A percentile compares a stretch with the other conserved stretches of the same genome.
These are phyloP conservation scores for Amphichorda felina DNA, from an alignment of 2,329 filamentous ascomycete genomes.

Conservation along the genomic window DNA sequence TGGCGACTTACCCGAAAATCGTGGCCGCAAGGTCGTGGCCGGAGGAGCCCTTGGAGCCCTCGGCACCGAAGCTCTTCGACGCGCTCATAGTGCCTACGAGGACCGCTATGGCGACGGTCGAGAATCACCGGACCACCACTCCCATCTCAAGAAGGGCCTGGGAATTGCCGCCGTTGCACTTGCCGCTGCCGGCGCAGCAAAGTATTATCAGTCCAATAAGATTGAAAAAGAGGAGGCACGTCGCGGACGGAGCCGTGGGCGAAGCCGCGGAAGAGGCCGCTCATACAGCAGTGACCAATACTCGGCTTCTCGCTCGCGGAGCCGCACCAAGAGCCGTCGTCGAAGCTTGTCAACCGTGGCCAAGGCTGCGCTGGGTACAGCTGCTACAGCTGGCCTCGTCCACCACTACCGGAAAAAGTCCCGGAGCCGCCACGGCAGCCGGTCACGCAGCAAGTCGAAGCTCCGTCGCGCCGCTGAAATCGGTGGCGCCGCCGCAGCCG, in stretches of 20 bases:
- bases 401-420: conserved; percentile 46
- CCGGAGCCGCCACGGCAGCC: conserved; percentile 16
- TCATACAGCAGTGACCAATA: neutral
- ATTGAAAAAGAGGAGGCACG: conserved; percentile 45
- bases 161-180: conserved; percentile 52
- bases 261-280: conserved; percentile 33
- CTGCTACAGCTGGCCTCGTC: conserved; percentile 44
- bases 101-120: conserved; percentile 32
- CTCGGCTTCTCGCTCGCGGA: conserved; percentile 14
- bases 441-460: conserved; percentile 31
- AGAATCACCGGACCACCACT: conserved; percentile 26
- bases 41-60: conserved; percentile 52
- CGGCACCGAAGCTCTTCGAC: conserved; percentile 47
- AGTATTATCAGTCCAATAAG: conserved; percentile 50
- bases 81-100: conserved; percentile 49
- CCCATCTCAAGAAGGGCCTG: conserved; percentile 46
- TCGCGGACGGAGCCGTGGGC: conserved; percentile 46
- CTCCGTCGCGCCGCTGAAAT: conserved; percentile 47
- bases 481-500: conserved; percentile 46
- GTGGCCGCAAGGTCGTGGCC: conserved; percentile 46
- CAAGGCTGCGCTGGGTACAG: conserved; percentile 46
- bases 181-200: conserved; percentile 52
- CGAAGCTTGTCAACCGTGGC: conserved; percentile 36
- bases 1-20: conserved; percentile 36
- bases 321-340: conserved; percentile 29